These are phyloP conservation scores for Umbilicaria muhlenbergii DNA, from an alignment of 495 filamentous ascomycete genomes.

Conservation along the genomic window DNA sequence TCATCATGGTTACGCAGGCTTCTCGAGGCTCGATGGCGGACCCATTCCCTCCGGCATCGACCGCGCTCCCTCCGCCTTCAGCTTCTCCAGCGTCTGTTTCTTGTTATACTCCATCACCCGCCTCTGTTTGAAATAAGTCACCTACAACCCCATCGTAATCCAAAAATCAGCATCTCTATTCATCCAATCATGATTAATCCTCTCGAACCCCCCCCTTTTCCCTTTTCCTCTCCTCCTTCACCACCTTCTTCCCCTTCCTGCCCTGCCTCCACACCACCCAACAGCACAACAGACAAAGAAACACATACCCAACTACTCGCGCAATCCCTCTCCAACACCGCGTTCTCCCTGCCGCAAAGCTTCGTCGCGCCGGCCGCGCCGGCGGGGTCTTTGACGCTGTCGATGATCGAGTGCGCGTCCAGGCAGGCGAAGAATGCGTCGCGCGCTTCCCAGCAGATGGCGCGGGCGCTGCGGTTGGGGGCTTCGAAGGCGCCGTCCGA, in stretches of 20 bases:
- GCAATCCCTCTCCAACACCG: conserved; percentile 59
- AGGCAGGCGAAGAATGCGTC: conserved; percentile 79
- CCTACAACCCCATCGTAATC: conserved; percentile 42
- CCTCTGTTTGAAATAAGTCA: conserved; percentile 94
- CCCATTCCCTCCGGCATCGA: conserved; percentile 37
- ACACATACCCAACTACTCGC: conserved; percentile 61
- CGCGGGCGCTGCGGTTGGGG: conserved; percentile 61
- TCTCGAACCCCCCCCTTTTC: not conserved
- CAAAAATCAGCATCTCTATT: not conserved
- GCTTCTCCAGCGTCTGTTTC: conserved; percentile 57
- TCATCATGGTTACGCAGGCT: too few species aligned
- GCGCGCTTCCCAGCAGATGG: conserved; percentile 71
- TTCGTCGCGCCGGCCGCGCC: conserved; percentile 33
- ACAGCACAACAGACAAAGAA: not conserved
- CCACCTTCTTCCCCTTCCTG: not conserved
- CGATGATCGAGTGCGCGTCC: conserved; percentile 64
- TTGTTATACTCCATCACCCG: conserved; percentile 83
- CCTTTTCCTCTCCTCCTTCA: not conserved
- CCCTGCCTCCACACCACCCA: conserved; percentile 10
- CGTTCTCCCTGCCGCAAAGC: conserved; percentile 46
- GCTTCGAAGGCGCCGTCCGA: conserved; percentile 50
- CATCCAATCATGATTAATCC: too few species aligned
- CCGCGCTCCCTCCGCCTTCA: conserved; percentile 65
- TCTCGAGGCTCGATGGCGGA: conserved; percentile 5
- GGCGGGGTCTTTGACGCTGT: conserved; percentile 61